Evolutionary conservation across 2,329 filamentous ascomycete species (phyloP).

Genomic region (Paraphaeosphaeria sporulosa): DNA sequence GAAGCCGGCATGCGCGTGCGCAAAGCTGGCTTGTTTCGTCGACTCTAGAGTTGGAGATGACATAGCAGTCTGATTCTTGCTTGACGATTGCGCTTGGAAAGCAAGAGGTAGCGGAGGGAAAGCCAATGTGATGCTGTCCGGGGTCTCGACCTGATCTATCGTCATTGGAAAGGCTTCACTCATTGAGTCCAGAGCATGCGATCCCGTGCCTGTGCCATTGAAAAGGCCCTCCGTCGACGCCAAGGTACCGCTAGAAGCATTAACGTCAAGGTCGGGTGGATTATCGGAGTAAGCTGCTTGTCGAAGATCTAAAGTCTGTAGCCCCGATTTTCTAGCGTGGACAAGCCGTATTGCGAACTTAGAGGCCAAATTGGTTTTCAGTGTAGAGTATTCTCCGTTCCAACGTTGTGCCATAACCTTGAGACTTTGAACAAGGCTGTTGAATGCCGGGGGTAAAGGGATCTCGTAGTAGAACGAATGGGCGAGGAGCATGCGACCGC

Average conservation of each 20-base stretch:
- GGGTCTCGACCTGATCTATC: conserved; percentile 15
- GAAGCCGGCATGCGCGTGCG: background rate
- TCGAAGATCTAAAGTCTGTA: conserved; percentile 40
- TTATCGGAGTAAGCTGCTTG: conserved; percentile 45
- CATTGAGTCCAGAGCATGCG: conserved; percentile 7
- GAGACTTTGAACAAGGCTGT: conserved; percentile 44
- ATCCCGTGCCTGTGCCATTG: conserved; percentile 4
- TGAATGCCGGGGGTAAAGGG: conserved; percentile 39
- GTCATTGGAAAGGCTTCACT: conserved; percentile 8
- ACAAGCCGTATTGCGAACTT: conserved; percentile 46
- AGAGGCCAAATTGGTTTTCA: conserved; percentile 40
- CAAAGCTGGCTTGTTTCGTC: background rate
- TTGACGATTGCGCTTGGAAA: conserved; percentile 30
- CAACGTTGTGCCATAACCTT: conserved; percentile 50
- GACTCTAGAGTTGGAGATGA: background rate
- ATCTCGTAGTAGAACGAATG: conserved; percentile 46
- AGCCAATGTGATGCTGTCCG: conserved; percentile 39
- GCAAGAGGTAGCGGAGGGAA: conserved; percentile 45
- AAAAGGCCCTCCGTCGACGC: too few species aligned
- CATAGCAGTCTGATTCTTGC: conserved; percentile 8
- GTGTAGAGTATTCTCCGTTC: conserved; percentile 34
- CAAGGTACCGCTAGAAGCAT: background rate
- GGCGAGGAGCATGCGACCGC: conserved; percentile 42
- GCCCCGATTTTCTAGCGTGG: conserved; percentile 23
- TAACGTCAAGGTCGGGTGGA: background rate